Evolutionary conservation across 495 filamentous ascomycete species (phyloP).

Genomic region (Annulohypoxylon moriforme): DNA sequence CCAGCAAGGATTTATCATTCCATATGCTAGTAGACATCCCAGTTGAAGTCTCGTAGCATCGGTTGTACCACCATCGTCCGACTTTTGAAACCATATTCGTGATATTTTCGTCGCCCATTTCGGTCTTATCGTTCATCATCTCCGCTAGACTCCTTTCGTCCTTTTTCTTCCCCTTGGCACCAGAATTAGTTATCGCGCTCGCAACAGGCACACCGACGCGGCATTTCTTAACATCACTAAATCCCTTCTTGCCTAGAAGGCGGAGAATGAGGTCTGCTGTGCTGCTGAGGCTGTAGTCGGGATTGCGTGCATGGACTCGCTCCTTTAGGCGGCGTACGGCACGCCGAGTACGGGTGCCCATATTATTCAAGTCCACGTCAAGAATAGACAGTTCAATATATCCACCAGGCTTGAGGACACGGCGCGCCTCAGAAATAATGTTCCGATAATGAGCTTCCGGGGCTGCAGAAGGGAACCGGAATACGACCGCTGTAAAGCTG

Average conservation of each 20-base stretch:
- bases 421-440: constrained; percentile 86
- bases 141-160: constrained; percentile 73
- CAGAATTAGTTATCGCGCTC: constrained; percentile 65
- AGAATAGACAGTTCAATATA: constrained; percentile 88
- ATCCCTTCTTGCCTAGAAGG: constrained; percentile 80
- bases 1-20: constrained; percentile 77
- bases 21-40: constrained; percentile 77
- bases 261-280: constrained; percentile 82
- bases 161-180: constrained; percentile 53
- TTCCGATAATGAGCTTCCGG: constrained; percentile 80
- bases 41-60: constrained; percentile 82
- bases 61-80: constrained; percentile 95
- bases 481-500: constrained; percentile 85
- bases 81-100: constrained; percentile 92
- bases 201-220: constrained; percentile 91
- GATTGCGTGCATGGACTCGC: constrained; percentile 68
- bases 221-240: constrained; percentile 85
- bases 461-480: constrained; percentile 85
- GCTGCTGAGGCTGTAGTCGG: constrained; percentile 75
- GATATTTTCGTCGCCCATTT: constrained; percentile 79
- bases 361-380: constrained; percentile 87
- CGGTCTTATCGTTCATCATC: constrained; percentile 72
- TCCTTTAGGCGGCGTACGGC: constrained; percentile 83
- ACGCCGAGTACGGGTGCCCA: constrained; percentile 80
- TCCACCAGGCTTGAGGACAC: constrained; percentile 89